Evolutionary conservation across 139 green algal genomes (phyloP).

Genomic region (Limnomonas spitsbergensis): DNA sequence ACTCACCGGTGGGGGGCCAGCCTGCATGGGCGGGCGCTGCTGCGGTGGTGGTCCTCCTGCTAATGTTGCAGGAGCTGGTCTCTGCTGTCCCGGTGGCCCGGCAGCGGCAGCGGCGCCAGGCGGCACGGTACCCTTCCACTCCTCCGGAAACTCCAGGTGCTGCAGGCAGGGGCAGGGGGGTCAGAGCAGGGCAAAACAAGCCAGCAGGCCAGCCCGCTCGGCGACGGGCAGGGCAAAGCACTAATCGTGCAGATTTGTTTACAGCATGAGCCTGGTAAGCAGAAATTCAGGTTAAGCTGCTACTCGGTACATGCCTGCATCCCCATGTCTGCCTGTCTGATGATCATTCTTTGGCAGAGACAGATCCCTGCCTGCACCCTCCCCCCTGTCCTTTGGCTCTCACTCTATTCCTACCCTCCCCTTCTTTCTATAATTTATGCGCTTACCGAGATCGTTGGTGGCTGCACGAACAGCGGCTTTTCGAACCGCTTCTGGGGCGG

Average conservation of each 20-base stretch:
- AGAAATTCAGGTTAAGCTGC: no score
- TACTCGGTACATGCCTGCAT: no score
- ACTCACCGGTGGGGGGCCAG: no score
- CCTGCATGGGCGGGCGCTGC: not conserved
- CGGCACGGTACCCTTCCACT: slow-evolving; percentile 6
- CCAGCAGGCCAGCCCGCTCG: no score
- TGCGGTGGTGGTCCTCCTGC: not conserved
- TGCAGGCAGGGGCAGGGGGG: not conserved
- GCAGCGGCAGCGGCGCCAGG: not conserved
- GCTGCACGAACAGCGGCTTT: slow-evolving; percentile 46
- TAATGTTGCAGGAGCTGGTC: not conserved
- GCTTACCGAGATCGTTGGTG: slow-evolving; percentile 52
- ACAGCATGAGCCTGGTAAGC: no score
- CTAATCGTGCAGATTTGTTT: no score
- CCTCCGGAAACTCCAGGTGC: slow-evolving; percentile 18
- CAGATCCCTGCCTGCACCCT: no score
- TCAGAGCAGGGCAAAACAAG: not conserved
- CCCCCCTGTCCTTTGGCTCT: no score
- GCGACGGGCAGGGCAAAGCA: no score
- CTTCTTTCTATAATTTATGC: not conserved
- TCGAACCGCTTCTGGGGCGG: slow-evolving; percentile 53
- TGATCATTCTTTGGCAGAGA: no score
- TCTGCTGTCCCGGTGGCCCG: not conserved
- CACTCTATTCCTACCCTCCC: not conserved
- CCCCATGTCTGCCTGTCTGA: no score